phyloP scores from a whole-genome alignment of 192 early-diverging fungal species.

The Entomortierella parvispora region DNA sequence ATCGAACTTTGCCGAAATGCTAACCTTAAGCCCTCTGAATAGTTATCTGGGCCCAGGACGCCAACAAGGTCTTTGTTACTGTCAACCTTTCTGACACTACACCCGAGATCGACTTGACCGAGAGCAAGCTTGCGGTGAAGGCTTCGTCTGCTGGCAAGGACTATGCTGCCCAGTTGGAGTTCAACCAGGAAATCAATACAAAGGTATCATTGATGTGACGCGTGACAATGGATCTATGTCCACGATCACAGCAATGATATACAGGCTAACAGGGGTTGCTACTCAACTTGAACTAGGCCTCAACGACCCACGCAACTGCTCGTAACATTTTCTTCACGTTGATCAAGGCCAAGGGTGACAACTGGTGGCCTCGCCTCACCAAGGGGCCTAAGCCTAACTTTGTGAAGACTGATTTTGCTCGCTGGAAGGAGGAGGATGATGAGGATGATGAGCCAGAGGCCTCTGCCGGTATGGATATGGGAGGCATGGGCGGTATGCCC shows the following conservation, averaged over 20 bases:
- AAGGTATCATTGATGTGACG: constrained; percentile 59
- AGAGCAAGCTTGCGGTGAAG: constrained; percentile 69
- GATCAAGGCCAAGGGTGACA: constrained; percentile 74
- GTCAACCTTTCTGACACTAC: constrained; percentile 79
- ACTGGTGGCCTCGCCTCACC: constrained; percentile 88
- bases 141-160: constrained; percentile 66
- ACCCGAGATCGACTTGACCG: constrained; percentile 64
- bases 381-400: constrained; percentile 75
- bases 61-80: constrained; percentile 84
- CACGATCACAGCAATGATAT: background rate
- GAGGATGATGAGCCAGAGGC: constrained; percentile 67
- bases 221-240: background rate
- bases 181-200: constrained; percentile 75
- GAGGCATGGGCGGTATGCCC: constrained; percentile 76
- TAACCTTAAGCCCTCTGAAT: background rate
- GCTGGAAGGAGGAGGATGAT: constrained; percentile 96
- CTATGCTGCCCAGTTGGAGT: constrained; percentile 81
- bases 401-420: constrained; percentile 91
- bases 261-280: background rate
- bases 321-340: constrained; percentile 76
- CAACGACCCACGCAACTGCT: constrained; percentile 71
- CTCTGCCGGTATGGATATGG: constrained; percentile 49
- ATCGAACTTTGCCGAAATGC: background rate
- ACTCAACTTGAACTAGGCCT: too few relatives aligned
- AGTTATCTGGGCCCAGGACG: constrained; percentile 93